Percentiles rank a stretch among this genome's conserved stretches.
phyloP scores from a whole-genome alignment of 2,329 filamentous ascomycete genomes.

The Leptographium galeiforme region DNA sequence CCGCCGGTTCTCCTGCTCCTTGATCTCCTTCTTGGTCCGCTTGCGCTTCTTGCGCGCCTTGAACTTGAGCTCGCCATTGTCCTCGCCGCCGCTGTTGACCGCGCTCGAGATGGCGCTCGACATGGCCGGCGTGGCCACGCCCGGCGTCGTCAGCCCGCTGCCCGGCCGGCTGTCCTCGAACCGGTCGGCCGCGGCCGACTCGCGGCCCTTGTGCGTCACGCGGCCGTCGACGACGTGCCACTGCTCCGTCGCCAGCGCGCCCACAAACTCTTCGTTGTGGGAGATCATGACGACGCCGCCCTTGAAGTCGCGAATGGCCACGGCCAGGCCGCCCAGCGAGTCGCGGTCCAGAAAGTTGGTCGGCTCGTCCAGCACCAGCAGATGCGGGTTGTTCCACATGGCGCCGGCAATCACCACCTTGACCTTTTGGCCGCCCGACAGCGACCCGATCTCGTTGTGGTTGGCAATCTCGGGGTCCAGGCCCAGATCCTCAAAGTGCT shows the following conservation, averaged over 20 bases:
- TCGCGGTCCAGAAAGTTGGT: slow-evolving; percentile 99
- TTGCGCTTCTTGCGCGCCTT: slow-evolving; percentile 90
- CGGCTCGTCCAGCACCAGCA: slow-evolving; percentile 94
- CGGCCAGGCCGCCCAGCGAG: slow-evolving; percentile 89
- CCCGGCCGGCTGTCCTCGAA: slow-evolving; percentile 74
- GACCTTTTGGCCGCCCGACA: slow-evolving; percentile 96
- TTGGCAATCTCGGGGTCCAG: slow-evolving; percentile 96
- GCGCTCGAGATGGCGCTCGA: slow-evolving; percentile 46
- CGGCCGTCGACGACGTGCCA: slow-evolving; percentile 86
- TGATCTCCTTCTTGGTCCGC: slow-evolving; percentile 90
- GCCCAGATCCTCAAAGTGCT: slow-evolving; percentile 96
- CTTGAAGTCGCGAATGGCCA: slow-evolving; percentile 95
- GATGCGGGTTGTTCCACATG: slow-evolving; percentile 98
- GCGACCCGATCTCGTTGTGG: slow-evolving; percentile 93
- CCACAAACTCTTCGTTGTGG: slow-evolving; percentile 98
- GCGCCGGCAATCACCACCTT: slow-evolving; percentile 94
- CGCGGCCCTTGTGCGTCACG: slow-evolving; percentile 69
- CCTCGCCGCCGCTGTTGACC: slow-evolving; percentile 73
- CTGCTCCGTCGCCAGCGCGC: slow-evolving; percentile 88
- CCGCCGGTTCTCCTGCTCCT: slow-evolving; percentile 80
- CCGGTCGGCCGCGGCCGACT: slow-evolving; percentile 61
- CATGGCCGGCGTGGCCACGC: slow-evolving; percentile 22
- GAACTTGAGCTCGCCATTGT: slow-evolving; percentile 69
- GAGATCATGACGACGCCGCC: slow-evolving; percentile 99
- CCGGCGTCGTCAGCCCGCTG: slow-evolving; percentile 19